Base-by-base conservation (phyloP, 2,329 filamentous ascomycete genomes). In the Penicillium italicum region DNA sequence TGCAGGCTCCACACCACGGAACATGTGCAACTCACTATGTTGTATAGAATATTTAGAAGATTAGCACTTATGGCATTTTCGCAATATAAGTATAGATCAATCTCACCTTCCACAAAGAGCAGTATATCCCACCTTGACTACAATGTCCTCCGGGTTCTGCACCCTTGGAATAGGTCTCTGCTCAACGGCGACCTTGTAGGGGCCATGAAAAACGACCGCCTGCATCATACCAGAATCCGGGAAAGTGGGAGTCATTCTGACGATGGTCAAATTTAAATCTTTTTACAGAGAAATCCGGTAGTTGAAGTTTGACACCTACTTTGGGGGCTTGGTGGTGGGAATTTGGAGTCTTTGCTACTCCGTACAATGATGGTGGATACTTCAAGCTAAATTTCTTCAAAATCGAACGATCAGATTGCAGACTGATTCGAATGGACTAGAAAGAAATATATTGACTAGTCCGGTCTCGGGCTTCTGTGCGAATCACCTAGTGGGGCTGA, bases 71-170 rank as follows among this genome's bases (percentile, higher is more conserved):
- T 28, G 3, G n/a, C 6, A 4, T 20, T 31, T 37, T 24, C 4
- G 3, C 8, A 16, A n/a, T 20, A 50, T 45, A 33, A 45, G 55
- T 12, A 50, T 40, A 50, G 24, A 44, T 16, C 11, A 56, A 42
- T 78, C 84, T 69, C 77, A 92, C 90, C 89, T 93, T 70, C 92
- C 92, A 71, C 92, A 97, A 31, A 97, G 81, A 16, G 90, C 92
- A 26, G 91, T 89, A 65, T 89, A 89, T 57, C 85, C 82, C 20
- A 96, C 90, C 72, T 90, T 92, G 68, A 96, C 84, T 62, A 96
- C 86, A 55, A 93, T 83, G 70, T 96, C 92, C 54, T 80, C 82
- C 6, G 84, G 80, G 56, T 89, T 80, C 64, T 87, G 79, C 60
- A 96, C 81, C 62, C 84, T 82, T 1, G 92, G 92, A 12, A 93